Conservation (phyloP, 1,139 yeast genomes). For the Protomyces inouyei region DNA sequence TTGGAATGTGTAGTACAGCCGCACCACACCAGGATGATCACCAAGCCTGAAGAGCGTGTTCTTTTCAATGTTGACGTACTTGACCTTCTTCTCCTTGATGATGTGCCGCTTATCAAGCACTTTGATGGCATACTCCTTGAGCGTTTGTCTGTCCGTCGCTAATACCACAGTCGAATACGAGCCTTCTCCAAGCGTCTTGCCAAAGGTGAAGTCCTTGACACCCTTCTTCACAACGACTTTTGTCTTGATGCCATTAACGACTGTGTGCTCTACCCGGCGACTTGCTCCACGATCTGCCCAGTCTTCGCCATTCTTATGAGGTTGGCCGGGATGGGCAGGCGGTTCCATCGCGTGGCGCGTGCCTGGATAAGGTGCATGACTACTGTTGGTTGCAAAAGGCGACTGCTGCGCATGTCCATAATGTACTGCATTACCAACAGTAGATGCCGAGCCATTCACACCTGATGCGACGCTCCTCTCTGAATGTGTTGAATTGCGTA, state of each 20-base stretch:
- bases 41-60: constrained; percentile 82
- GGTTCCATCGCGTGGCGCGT: neutral
- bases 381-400: neutral
- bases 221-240: constrained; percentile 46
- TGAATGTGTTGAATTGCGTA: neutral
- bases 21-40: constrained; percentile 80
- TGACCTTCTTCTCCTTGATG: constrained; percentile 88
- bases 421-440: neutral
- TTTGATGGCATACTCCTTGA: constrained; percentile 78
- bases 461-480: neutral
- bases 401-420: neutral
- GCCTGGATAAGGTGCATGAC: neutral
- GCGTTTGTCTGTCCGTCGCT: constrained; percentile 73
- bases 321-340: neutral
- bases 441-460: neutral
- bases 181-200: constrained; percentile 88
- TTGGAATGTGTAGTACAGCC: constrained; percentile 87
- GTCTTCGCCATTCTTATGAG: constrained; percentile 32
- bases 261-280: constrained; percentile 46
- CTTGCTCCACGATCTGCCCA: constrained; percentile 52
- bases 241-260: constrained; percentile 39
- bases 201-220: constrained; percentile 82
- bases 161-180: constrained; percentile 85
- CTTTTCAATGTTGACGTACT: constrained; percentile 93
- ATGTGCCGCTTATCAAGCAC: constrained; percentile 89